Base-by-base conservation (phyloP, 768 basidiomycete genomes). In the Termitomyces sp. region DNA sequence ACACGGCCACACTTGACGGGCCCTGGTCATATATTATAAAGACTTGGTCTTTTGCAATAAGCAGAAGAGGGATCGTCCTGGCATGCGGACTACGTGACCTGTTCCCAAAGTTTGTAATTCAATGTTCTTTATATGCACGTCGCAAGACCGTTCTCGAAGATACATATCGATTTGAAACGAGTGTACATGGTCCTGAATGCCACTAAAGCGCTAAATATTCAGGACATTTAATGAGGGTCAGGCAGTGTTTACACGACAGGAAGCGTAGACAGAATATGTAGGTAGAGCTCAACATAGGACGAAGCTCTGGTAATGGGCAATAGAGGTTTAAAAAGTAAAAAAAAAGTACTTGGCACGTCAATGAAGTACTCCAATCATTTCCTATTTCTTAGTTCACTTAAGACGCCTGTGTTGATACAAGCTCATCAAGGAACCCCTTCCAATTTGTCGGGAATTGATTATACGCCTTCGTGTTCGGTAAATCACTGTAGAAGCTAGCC, bases 401-500 rank as follows among this genome's bases (percentile, higher is more conserved):
- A 20, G 16, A 49, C 2, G 27, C 32, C 36, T 60, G 62, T 10
- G 59, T 51, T 24, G 46, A 55, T 18, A 57, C 55, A 26, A 62
- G 52, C 13, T 50, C 37, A 7, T 47, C 36, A 14, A 59, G 55
- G 43, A 53, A 62, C 4, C 16, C 46, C 0, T 30, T 54, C 58
- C 58, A 65, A 20, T 46, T 27, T 1, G 55, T 62, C 5, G 63
- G 47, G 52, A 64, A 56, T 42, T 59, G 52, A 13, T 54, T 36
- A 22, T 61, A 64, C 0, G 64, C 64, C 10, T 5, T 10, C 12
- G 59, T 56, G 16, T 56, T 49, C 8, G 50, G 43, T 26, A 67
- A 68, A 34, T 72, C 64, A 2, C 72, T 75, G 46, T 73, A 66
- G 60, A 70, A 75, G 44, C 69, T 63, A 20, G 68, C 69, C 22